A percentile compares a stretch with the other conserved stretches of the same genome.
These are phyloP conservation scores for Boeremia exigua DNA, from an alignment of 2,329 filamentous ascomycete species.

Conservation along the genomic window DNA sequence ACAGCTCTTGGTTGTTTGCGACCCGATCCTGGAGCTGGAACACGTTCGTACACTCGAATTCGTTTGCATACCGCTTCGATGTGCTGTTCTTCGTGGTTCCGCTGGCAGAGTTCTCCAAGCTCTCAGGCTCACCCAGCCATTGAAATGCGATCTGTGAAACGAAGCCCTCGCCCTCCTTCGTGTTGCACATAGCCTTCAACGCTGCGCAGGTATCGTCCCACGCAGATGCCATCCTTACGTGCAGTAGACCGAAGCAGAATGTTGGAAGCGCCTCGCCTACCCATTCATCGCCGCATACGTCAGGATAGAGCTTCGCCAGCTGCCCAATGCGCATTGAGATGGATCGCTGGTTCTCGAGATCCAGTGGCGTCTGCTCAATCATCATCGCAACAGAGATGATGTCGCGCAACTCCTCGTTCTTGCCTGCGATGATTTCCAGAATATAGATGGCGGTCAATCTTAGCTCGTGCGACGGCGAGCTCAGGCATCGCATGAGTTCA, in stretches of 20 bases:
- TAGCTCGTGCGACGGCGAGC: conserved; percentile 75
- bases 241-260: conserved; percentile 89
- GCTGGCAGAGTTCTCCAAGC: conserved; percentile 11
- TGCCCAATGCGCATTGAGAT: conserved; percentile 88
- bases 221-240: conserved; percentile 80
- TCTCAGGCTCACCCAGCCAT: conserved; percentile 64
- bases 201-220: conserved; percentile 85
- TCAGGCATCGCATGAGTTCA: conserved; percentile 74
- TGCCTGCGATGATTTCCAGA: conserved; percentile 64
- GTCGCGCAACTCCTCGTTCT: conserved; percentile 58
- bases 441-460: conserved; percentile 76
- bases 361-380: conserved; percentile 80
- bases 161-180: conserved; percentile 72
- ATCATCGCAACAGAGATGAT: conserved; percentile 71
- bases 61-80: conserved; percentile 57
- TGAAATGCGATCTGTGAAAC: conserved; percentile 75
- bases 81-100: conserved; percentile 11
- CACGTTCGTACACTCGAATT: conserved; percentile 87
- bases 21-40: conserved; percentile 53
- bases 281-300: conserved; percentile 66
- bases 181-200: conserved; percentile 75
- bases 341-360: conserved; percentile 74
- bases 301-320: conserved; percentile 69
- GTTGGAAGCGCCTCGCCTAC: conserved; percentile 74
- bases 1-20: conserved; percentile 18